Evolutionary conservation across 176 grass and related monocot species (phyloP).

Genomic region (Echinochloa phyllopogon): DNA sequence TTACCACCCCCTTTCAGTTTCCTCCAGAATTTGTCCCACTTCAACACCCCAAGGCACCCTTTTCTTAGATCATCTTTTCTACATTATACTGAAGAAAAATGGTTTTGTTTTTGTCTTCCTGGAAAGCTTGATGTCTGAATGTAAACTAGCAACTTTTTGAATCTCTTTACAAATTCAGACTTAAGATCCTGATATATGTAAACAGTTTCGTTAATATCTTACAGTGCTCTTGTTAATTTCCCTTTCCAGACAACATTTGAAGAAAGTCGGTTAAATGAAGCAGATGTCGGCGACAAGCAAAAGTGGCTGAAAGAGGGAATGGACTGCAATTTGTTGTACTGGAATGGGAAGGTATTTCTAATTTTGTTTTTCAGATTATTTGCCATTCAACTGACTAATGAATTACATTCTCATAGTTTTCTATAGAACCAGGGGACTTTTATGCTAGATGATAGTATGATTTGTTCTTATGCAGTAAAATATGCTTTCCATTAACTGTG

Average conservation of each 20-base stretch:
- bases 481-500: conserved; percentile 14
- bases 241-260: conserved; percentile 64
- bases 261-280: conserved; percentile 77
- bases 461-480: conserved; percentile 19
- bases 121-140: conserved; percentile 2
- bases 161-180: background rate
- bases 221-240: conserved; percentile 36
- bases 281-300: conserved; percentile 80
- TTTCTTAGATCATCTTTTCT: background rate
- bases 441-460: background rate
- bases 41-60: background rate
- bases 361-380: background rate
- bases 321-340: conserved; percentile 90
- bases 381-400: background rate
- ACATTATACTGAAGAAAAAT: background rate
- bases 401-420: conserved; percentile 14
- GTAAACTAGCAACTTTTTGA: conserved; percentile 20
- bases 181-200: conserved; percentile 4
- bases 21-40: background rate
- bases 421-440: background rate
- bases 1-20: background rate
- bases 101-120: background rate
- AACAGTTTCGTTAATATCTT: background rate
- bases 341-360: conserved; percentile 83
- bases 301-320: conserved; percentile 94